These are phyloP conservation scores for Lecanicillium sp. DNA, from an alignment of 2,329 filamentous ascomycete genomes.

Conservation along the genomic window DNA sequence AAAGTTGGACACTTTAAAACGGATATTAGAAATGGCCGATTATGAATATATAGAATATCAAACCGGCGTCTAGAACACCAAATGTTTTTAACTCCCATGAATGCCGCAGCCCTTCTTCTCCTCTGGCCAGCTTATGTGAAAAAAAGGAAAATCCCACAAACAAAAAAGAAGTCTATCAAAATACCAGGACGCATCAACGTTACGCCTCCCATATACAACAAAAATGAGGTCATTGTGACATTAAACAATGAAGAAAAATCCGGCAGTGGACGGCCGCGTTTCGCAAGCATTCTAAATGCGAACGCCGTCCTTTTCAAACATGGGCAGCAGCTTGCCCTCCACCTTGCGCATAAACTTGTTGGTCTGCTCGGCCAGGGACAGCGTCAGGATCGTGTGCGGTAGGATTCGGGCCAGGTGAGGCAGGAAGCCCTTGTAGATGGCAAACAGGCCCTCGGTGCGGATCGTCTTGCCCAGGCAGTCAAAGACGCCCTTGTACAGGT, in stretches of 20 bases:
- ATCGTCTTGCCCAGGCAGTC: conserved; percentile 90
- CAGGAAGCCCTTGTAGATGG: conserved; percentile 96
- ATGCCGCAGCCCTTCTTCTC: too few relatives aligned
- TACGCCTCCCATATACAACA: conserved; percentile 3
- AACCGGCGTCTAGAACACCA: too few relatives aligned
- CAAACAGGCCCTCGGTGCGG: conserved; percentile 80
- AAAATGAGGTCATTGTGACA: conserved; percentile 1
- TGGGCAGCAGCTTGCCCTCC: conserved; percentile 52
- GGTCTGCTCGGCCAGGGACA: conserved; percentile 92
- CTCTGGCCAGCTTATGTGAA: too few relatives aligned
- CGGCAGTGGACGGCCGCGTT: neutral
- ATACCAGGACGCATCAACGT: conserved; percentile 1
- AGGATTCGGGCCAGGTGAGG: conserved; percentile 90
- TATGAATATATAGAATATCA: too few relatives aligned
- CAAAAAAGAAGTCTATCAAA: conserved; percentile 4
- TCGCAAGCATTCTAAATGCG: neutral
- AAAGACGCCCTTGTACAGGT: conserved; percentile 88
- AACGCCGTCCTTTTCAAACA: conserved; percentile 20
- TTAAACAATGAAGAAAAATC: neutral
- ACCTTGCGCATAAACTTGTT: conserved; percentile 83
- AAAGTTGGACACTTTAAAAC: too few relatives aligned
- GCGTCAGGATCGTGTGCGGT: conserved; percentile 89
- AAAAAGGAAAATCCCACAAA: too few relatives aligned
- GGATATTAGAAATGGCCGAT: too few relatives aligned
- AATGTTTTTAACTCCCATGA: too few relatives aligned